Evolutionary conservation across 1,139 yeast genomes (phyloP), one percentile per base, ranked within the genome.

Genomic region (Taiozyma sp.): DNA sequence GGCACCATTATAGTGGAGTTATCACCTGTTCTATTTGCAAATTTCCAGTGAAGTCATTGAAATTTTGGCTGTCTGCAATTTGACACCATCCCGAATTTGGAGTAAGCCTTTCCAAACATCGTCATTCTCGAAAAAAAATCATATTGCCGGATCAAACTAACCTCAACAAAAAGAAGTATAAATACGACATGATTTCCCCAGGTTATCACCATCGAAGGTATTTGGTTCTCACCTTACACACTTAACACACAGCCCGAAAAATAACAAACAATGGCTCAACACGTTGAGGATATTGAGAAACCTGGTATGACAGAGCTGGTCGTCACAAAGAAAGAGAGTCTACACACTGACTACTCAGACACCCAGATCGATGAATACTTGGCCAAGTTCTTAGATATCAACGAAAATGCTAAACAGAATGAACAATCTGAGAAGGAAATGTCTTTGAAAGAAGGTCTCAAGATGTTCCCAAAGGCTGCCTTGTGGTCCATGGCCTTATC

Each of bases 351-450:
- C n/a, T 34, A 28, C 40, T 37, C 42, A 13, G 61, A 58, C 22
- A 48, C 51, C n/a, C 65, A 62, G 30, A 62, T 67, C 37, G 71
- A 72, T 42, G 78, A 74, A 45, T 72, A 65, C 54, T 58, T 73
- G 41, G 56, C 69, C 51, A 73, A 72, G 62, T 75, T 75, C 56
- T 64, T 75, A 52, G 77, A 73, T 50, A 70, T 74, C 57, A 72
- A 74, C 51, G 69, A 71, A 47, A 66, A 68, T 35, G 60, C 62
- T 11, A 51, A 52, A 47, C 50, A 40, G 4, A 58, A 53, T 42
- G 62, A 58, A 21, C 37, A 43, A 19, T 14, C 47, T 9, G 60
- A 56, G 46, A 58, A 58, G 45, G 8, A 11, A 2, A 57, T 58
- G 59, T 29, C 58, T 14, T 40, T 58, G 45, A 49, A 35, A 39